These are phyloP conservation scores for Limonomyces culmigenus DNA, from an alignment of 1,284 basidiomycete genomes.

Conservation along the genomic window DNA sequence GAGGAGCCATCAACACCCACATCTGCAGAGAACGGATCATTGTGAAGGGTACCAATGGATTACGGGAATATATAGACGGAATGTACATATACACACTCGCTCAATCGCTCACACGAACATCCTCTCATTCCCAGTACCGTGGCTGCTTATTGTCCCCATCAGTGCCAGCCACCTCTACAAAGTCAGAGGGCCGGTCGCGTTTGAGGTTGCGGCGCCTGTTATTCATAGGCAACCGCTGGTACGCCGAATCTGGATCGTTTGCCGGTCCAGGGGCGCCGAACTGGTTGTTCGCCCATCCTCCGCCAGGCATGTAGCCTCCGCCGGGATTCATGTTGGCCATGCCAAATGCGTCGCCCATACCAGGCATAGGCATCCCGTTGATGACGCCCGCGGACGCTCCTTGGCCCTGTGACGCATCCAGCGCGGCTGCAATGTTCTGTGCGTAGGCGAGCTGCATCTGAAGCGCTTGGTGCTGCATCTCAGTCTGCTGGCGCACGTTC, in stretches of 20 bases:
- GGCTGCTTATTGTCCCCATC: conserved; percentile 45
- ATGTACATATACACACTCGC: neutral
- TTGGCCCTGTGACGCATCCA: conserved; percentile 19
- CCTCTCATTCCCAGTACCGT: conserved; percentile 55
- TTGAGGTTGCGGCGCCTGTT: conserved; percentile 60
- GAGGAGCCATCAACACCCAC: too few relatives aligned
- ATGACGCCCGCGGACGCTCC: neutral
- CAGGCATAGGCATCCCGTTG: neutral
- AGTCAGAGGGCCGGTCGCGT: conserved; percentile 67
- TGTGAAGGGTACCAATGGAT: neutral
- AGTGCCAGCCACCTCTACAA: conserved; percentile 49
- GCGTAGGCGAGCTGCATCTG: conserved; percentile 65
- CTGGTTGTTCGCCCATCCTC: conserved; percentile 23
- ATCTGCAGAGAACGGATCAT: too few relatives aligned
- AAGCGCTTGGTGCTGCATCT: conserved; percentile 59
- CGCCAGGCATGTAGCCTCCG: conserved; percentile 6
- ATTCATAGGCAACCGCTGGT: conserved; percentile 65
- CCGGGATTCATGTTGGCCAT: too few relatives aligned
- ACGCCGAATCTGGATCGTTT: conserved; percentile 58
- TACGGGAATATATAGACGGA: too few relatives aligned
- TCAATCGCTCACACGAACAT: neutral
- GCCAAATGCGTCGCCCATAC: neutral
- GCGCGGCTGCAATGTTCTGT: conserved; percentile 42
- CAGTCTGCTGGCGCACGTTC: conserved; percentile 58
- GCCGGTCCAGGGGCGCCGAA: conserved; percentile 11